Conservation (phyloP, 1,139 yeast species). For the Yamadazyma sp. region DNA sequence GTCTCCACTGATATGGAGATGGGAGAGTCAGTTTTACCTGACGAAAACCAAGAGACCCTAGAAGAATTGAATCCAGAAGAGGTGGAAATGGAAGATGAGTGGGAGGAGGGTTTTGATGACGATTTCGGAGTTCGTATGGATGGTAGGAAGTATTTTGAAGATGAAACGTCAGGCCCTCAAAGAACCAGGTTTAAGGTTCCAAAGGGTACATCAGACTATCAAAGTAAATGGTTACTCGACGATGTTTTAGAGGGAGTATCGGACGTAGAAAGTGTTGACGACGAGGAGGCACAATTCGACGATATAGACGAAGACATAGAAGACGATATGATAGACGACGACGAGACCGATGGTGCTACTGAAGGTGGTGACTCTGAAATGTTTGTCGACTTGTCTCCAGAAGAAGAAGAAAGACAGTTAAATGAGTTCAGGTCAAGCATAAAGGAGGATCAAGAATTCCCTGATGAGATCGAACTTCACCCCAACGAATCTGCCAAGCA, state of each 20-base stretch:
- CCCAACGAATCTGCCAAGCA: slow-evolving; percentile 78
- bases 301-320: slow-evolving; percentile 21
- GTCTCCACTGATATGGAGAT: slow-evolving; percentile 24
- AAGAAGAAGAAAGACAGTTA: slow-evolving; percentile 81
- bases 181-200: slow-evolving; percentile 56
- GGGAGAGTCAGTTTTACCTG: slow-evolving; percentile 40
- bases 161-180: slow-evolving; percentile 25
- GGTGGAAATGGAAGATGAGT: slow-evolving; percentile 50
- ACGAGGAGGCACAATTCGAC: slow-evolving; percentile 20
- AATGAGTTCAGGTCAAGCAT: slow-evolving; percentile 66
- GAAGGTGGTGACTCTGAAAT: slow-evolving; percentile 51
- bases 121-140: slow-evolving; percentile 68
- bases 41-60: slow-evolving; percentile 60
- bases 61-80: slow-evolving; percentile 68
- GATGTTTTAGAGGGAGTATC: slow-evolving; percentile 49
- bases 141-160: slow-evolving; percentile 62
- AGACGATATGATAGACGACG: slow-evolving; percentile 25
- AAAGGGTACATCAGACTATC: slow-evolving; percentile 89
- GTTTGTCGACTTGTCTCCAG: slow-evolving; percentile 74
- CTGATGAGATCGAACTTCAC: slow-evolving; percentile 87
- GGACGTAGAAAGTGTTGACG: slow-evolving; percentile 53
- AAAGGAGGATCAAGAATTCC: slow-evolving; percentile 86
- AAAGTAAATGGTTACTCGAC: slow-evolving; percentile 86
- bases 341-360: slow-evolving; percentile 31
- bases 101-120: slow-evolving; percentile 35